A percentile compares a stretch with the other conserved stretches of the same genome.
Conservation (phyloP, 1,284 basidiomycete species). For the Erythrobasidium hasegawianum region DNA sequence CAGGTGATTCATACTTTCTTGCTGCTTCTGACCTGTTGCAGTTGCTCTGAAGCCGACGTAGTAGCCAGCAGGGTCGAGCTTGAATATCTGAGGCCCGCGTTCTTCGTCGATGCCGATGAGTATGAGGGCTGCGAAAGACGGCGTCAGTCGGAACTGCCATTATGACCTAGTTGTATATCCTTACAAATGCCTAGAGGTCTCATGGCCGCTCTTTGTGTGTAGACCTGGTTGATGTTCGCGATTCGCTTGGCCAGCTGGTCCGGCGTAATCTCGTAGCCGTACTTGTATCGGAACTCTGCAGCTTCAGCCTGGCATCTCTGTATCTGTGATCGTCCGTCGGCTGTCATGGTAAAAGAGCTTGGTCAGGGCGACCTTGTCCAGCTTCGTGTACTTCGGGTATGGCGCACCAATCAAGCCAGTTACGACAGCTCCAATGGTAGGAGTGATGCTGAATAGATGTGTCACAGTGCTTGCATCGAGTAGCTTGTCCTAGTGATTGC, state of each 20-base stretch:
- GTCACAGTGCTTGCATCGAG: conserved; percentile 92
- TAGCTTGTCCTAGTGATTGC: conserved; percentile 76
- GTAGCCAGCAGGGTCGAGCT: conserved; percentile 97
- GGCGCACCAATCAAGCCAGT: conserved; percentile 83
- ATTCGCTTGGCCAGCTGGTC: conserved; percentile 88
- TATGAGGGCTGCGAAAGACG: conserved; percentile 71
- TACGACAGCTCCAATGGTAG: conserved; percentile 95
- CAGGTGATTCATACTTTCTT: conserved; percentile 91
- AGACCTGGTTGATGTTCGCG: conserved; percentile 99
- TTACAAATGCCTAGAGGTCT: conserved; percentile 89
- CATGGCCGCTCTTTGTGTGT: conserved; percentile 97
- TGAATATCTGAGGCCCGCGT: conserved; percentile 83
- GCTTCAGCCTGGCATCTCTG: conserved; percentile 83
- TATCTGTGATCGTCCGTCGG: conserved; percentile 90
- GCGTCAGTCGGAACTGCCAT: neutral
- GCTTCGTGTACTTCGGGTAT: neutral
- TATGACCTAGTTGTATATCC: neutral
- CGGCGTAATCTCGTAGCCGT: conserved; percentile 95
- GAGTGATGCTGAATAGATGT: conserved; percentile 93
- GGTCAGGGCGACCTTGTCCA: neutral
- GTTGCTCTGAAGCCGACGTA: conserved; percentile 98
- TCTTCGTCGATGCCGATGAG: conserved; percentile 90
- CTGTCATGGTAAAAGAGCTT: conserved; percentile 52
- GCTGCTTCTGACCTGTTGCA: conserved; percentile 93
- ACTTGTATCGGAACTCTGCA: conserved; percentile 92